These are phyloP conservation scores for Macaranga tanarius DNA, from an alignment of 441 rosid genomes.

Conservation along the genomic window DNA sequence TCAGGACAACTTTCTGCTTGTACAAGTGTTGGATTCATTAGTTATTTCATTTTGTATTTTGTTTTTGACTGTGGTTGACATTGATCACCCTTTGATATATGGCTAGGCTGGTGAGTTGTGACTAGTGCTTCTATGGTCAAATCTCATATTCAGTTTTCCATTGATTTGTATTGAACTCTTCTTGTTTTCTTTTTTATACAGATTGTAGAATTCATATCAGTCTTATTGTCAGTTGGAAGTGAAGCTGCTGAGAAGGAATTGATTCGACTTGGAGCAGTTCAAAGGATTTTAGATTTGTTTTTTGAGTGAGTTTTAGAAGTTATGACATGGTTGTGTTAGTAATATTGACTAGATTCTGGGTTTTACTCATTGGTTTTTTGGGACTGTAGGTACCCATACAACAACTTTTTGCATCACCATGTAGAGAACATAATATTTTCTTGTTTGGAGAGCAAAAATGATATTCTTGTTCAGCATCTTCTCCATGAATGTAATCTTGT, in stretches of 20 bases:
- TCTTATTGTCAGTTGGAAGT: slow-evolving; percentile 76
- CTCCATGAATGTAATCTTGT: slow-evolving; percentile 72
- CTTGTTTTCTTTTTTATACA: slow-evolving; percentile 38
- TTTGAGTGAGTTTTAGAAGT: slow-evolving; percentile 61
- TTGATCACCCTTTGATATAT: not conserved
- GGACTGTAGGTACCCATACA: slow-evolving; percentile 80
- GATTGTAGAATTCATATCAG: slow-evolving; percentile 94
- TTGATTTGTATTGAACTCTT: slow-evolving; percentile 3
- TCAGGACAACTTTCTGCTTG: not conserved
- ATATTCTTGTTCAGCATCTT: slow-evolving; percentile 63
- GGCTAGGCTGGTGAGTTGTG: not conserved
- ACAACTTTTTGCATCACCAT: slow-evolving; percentile 92
- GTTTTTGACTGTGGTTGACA: not conserved
- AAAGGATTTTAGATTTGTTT: slow-evolving; percentile 67
- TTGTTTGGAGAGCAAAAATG: slow-evolving; percentile 80
- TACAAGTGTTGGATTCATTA: not conserved
- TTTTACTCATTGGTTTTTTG: slow-evolving; percentile 30
- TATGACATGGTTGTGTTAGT: not conserved
- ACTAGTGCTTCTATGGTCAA: not conserved
- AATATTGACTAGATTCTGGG: slow-evolving; percentile 13
- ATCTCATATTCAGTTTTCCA: not conserved
- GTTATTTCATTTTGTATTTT: not conserved
- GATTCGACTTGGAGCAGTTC: slow-evolving; percentile 68
- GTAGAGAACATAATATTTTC: slow-evolving; percentile 77
- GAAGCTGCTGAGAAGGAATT: slow-evolving; percentile 87